Base-by-base conservation (phyloP, 805 yeast genomes). In the Saccharomycopsis olivae region DNA sequence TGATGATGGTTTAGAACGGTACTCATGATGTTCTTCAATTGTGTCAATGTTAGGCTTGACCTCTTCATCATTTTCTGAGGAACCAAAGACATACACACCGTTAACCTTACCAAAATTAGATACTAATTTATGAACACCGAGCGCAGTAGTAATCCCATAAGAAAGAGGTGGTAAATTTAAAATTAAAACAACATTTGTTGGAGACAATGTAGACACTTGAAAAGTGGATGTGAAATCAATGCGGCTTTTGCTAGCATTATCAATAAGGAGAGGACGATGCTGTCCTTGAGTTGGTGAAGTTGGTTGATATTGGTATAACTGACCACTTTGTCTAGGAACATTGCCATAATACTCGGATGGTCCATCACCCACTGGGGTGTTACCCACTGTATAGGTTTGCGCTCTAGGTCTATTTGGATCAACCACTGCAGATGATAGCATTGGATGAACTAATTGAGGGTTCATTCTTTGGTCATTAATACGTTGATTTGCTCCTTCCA, bases 101-200 rank as follows among this genome's bases (percentile, higher is more conserved):
- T 68, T 57, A 19, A 80, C 66, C 4, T 64, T 60, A 13, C 94
- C 92, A 56, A 74, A 82, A 41, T 69, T 69, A 16, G 71, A 58
- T 48, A 81, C 68, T 35, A 84, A 59, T 38, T 58, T 59, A 46
- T 57, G 52, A 11, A 75, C 61, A 38, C 80, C 77, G 4, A 68
- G 68, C 44, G 83, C 58, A 3, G 86, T 69, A 32, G 75, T 68
- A 1, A 73, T 57, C 8, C 75, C 66, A 13, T 67, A 61, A 3
- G 63, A 55, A 16, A 58, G 58, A 1, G 74, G 58, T 10, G 96
- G 96, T 38, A 89, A 68, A 53, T 88, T 86, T 33, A 87, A 83
- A 40, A 92, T 65, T 48, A 88, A 68, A 33, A 89, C 65, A 10
- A 85, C 76, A 49, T 80, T 74, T 1, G 95, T 77, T 14, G 94